Evolutionary conservation across 345 rosid genomes (phyloP).

Genomic region (Ailanthus altissimus): DNA sequence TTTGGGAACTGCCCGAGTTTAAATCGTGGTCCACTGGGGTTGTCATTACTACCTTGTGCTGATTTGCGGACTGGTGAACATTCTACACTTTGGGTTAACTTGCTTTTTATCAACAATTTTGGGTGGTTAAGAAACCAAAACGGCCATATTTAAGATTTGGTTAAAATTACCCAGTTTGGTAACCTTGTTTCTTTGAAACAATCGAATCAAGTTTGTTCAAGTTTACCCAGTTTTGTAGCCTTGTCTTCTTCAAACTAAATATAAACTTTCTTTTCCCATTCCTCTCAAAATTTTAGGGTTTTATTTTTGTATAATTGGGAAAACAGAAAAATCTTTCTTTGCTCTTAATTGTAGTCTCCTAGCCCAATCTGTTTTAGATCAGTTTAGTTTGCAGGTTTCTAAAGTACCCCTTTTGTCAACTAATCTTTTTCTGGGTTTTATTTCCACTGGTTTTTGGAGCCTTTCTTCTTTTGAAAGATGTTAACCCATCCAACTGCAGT

Average conservation of each 20-base stretch:
- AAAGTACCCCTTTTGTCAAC: not conserved
- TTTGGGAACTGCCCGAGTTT: slow-evolving; percentile 19
- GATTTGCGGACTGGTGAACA: slow-evolving; percentile 25
- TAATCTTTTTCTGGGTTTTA: not conserved
- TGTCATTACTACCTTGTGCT: slow-evolving; percentile 11
- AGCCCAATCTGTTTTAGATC: not conserved
- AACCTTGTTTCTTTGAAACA: not conserved
- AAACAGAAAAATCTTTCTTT: not conserved
- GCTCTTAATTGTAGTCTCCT: not conserved
- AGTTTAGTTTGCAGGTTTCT: not conserved
- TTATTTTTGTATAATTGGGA: too few relatives aligned
- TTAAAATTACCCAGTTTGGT: not conserved
- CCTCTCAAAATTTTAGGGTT: not conserved
- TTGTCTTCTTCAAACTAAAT: too few relatives aligned
- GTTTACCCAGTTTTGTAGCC: too few relatives aligned
- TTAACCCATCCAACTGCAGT: slow-evolving; percentile 14
- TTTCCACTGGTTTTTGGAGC: not conserved
- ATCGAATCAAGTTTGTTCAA: not conserved
- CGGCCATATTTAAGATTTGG: not conserved
- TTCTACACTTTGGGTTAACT: not conserved
- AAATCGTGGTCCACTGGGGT: slow-evolving; percentile 21
- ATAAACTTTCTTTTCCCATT: not conserved
- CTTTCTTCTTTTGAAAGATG: slow-evolving; percentile 11
- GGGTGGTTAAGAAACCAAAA: not conserved
- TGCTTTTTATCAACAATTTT: not conserved